Evolutionary conservation across 1,284 basidiomycete species (phyloP).

Genomic region (Malassezia vespertilionis): DNA sequence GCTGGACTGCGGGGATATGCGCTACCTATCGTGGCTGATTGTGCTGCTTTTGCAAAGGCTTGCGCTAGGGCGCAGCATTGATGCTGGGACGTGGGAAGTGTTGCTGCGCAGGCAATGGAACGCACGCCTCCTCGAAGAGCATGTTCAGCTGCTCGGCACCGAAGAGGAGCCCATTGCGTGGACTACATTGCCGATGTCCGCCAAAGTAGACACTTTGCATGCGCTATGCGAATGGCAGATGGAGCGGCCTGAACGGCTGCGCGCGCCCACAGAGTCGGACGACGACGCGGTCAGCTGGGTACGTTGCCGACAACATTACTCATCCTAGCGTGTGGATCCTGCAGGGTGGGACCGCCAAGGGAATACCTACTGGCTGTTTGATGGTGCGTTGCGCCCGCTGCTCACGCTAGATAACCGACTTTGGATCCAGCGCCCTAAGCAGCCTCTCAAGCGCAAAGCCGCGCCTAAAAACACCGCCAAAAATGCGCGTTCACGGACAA

Average conservation of each 20-base stretch:
- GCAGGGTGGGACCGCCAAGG: conserved; percentile 70
- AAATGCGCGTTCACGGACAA: conserved; percentile 26
- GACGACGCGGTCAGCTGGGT: conserved; percentile 52
- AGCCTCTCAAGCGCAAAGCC: conserved; percentile 26
- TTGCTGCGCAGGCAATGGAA: conserved; percentile 25
- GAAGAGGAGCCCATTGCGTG: conserved; percentile 43
- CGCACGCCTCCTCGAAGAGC: conserved; percentile 19
- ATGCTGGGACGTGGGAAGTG: conserved; percentile 25
- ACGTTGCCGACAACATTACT: conserved; percentile 17
- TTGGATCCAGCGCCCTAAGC: conserved; percentile 62
- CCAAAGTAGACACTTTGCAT: conserved; percentile 37
- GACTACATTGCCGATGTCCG: conserved; percentile 49
- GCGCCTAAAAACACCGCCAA: conserved; percentile 17
- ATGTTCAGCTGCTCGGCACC: conserved; percentile 21
- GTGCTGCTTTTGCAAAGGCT: background rate
- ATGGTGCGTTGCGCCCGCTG: conserved; percentile 50
- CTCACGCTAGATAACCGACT: conserved; percentile 56
- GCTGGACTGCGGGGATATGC: conserved; percentile 1
- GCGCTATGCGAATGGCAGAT: conserved; percentile 53
- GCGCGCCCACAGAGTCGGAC: conserved; percentile 51
- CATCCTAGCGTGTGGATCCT: conserved; percentile 59
- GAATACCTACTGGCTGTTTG: conserved; percentile 80
- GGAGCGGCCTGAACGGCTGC: conserved; percentile 51
- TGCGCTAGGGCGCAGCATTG: background rate
- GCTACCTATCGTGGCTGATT: conserved; percentile 1